Percentiles rank a stretch among this genome's conserved stretches.
These are phyloP conservation scores for Suillus hirtellus DNA, from an alignment of 768 basidiomycete species.

Conservation along the genomic window DNA sequence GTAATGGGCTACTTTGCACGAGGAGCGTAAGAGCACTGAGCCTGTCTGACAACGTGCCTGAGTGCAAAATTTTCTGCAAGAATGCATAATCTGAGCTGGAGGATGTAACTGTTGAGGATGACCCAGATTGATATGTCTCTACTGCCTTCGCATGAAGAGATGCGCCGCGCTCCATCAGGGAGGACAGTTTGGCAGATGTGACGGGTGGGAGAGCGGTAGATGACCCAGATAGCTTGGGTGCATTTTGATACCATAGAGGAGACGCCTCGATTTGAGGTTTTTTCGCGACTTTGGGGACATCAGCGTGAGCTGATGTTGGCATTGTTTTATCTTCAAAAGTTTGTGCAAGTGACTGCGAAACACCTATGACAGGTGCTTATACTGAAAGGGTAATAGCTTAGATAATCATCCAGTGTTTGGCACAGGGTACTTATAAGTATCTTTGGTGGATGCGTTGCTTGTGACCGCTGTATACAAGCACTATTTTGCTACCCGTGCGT, in stretches of 20 bases:
- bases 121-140: conserved; percentile 49
- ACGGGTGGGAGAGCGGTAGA: conserved; percentile 32
- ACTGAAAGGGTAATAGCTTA: neutral
- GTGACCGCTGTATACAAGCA: too few relatives aligned
- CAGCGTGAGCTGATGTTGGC: conserved; percentile 10
- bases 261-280: conserved; percentile 32
- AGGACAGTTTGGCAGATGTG: conserved; percentile 44
- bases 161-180: conserved; percentile 47
- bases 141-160: conserved; percentile 46
- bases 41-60: conserved; percentile 89
- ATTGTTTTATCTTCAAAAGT: conserved; percentile 15
- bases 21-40: conserved; percentile 88
- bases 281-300: conserved; percentile 5
- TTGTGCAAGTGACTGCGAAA: too few relatives aligned
- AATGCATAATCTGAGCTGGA: conserved; percentile 77
- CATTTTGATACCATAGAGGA: conserved; percentile 56
- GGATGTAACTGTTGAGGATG: conserved; percentile 43
- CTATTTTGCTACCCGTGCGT: too few relatives aligned
- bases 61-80: conserved; percentile 79
- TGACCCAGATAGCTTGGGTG: conserved; percentile 41
- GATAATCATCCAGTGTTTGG: neutral
- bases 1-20: conserved; percentile 84
- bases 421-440: too few relatives aligned
- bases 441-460: neutral
- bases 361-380: neutral